Evolutionary conservation across 495 filamentous ascomycete species (phyloP).

Genomic region (Parachaetomium inaequale): DNA sequence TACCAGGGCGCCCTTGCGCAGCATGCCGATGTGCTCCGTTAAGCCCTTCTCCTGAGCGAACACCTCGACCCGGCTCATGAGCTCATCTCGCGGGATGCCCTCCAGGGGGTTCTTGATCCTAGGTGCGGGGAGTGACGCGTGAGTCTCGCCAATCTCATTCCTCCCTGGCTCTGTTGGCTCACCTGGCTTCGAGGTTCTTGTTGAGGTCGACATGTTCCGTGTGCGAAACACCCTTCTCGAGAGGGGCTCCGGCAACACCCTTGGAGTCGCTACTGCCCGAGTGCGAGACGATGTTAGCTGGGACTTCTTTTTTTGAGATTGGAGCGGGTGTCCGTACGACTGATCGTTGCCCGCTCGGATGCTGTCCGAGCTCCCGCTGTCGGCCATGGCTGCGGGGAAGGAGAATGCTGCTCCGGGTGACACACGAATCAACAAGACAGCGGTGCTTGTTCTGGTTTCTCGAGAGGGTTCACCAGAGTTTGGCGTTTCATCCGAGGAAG

Average conservation of each 20-base stretch:
- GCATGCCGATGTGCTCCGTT: slow-evolving; percentile 44
- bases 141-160: not conserved
- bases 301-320: not conserved
- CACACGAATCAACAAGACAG: not conserved
- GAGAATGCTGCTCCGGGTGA: not conserved
- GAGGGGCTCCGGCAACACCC: slow-evolving; percentile 31
- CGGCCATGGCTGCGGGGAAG: slow-evolving; percentile 14
- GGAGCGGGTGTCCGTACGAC: not conserved
- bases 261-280: slow-evolving; percentile 26
- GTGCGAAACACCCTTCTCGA: slow-evolving; percentile 35
- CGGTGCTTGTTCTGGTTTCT: not conserved
- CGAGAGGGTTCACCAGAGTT: not conserved
- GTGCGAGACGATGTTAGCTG: not conserved
- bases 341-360: not conserved
- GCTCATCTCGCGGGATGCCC: slow-evolving; percentile 48
- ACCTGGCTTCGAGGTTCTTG: slow-evolving; percentile 46
- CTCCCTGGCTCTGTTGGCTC: slow-evolving; percentile 9
- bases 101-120: slow-evolving; percentile 54
- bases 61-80: slow-evolving; percentile 53
- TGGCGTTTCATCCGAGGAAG: not conserved
- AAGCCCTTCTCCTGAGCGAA: slow-evolving; percentile 54
- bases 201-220: slow-evolving; percentile 43
- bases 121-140: not conserved
- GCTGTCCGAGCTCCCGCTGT: slow-evolving; percentile 17
- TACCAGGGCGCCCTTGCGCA: slow-evolving; percentile 62